phyloP scores from a whole-genome alignment of 2,329 filamentous ascomycete species.

The Chlorencoelia australis region DNA sequence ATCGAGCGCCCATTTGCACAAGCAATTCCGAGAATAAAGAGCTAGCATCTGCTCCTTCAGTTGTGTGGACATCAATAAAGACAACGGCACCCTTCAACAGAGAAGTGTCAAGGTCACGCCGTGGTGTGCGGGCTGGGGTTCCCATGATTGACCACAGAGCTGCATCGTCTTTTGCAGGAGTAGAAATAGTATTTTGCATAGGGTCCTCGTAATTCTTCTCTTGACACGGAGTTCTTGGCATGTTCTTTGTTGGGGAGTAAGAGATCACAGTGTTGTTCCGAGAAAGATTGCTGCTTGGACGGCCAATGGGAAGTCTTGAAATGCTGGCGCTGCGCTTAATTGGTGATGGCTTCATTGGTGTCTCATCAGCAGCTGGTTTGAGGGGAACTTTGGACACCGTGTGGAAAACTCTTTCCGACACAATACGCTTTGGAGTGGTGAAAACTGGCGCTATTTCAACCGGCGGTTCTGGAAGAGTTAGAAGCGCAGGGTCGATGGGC shows the following conservation, averaged over 20 bases:
- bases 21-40: conserved; percentile 74
- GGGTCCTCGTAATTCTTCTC: conserved; percentile 5
- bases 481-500: conserved; percentile 42
- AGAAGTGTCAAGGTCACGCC: conserved; percentile 40
- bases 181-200: conserved; percentile 13
- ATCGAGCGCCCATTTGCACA: conserved; percentile 70
- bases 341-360: conserved; percentile 30
- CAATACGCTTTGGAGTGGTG: conserved; percentile 21
- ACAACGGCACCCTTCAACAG: conserved; percentile 64
- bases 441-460: conserved; percentile 7
- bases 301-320: conserved; percentile 32
- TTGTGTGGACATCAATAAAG: conserved; percentile 75
- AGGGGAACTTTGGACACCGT: conserved; percentile 71
- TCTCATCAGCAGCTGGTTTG: conserved; percentile 49
- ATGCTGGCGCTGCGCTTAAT: conserved; percentile 34
- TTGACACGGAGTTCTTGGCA: conserved; percentile 4
- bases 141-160: conserved; percentile 43
- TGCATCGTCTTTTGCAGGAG: conserved; percentile 35
- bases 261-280: conserved; percentile 44
- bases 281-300: conserved; percentile 32
- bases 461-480: conserved; percentile 14
- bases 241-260: conserved; percentile 40
- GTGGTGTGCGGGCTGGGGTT: conserved; percentile 47
- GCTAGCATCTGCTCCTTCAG: conserved; percentile 70
- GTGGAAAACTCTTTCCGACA: conserved; percentile 41